Base-by-base conservation (phyloP, 139 green algal species). In the Volvox reticuliferus region DNA sequence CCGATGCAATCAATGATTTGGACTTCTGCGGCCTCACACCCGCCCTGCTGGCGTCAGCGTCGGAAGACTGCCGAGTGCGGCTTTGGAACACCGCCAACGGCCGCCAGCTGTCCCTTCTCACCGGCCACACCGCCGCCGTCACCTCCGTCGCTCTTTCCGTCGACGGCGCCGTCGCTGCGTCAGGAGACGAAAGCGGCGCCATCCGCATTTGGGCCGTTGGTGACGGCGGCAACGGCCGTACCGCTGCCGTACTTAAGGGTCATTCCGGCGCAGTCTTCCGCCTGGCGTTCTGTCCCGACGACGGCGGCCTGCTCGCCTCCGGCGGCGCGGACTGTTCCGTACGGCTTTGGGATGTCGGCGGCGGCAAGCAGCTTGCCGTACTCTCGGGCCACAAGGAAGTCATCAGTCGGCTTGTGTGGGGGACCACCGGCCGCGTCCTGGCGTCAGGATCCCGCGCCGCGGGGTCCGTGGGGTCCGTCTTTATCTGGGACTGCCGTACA, bases 11-110 rank as follows among this genome's bases (percentile, higher is more conserved):
- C 35, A 68, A 33, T 17, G 83, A 68, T 24, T 63, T 88, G 83
- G 68, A 32, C 67, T 88, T 88, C 67, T 67, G 14, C 26, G 28
- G 30, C 67, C 30, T 37, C 35, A 28, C 0, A 0, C 24, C 33
- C 67, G 14, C 67, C 65, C 24, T 18, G 20, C 65, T 88, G 35
- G 83, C 67, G 35, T 80, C 83, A 16, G 33, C 36, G 35, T 80
- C 67, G 13, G 83, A 89, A 36, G 85, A 89, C 85, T 89, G 85
- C 85, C 85, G 85, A 44, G 19, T 82, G 28, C 85, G 85, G 12
- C 69, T 89, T 28, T 89, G 85, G 85, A 73, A 33, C 69, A 71
- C n/a, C 37, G n/a, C 12, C 37, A 89, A 26, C 69, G 85, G 85
- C 28, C 37, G 30, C 30, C 44, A 55, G 14, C 6, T 35, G 26